Percentiles rank a stretch among this genome's conserved stretches.
Conservation (phyloP, 1,284 basidiomycete genomes). For the Naganishia liquefaciens region DNA sequence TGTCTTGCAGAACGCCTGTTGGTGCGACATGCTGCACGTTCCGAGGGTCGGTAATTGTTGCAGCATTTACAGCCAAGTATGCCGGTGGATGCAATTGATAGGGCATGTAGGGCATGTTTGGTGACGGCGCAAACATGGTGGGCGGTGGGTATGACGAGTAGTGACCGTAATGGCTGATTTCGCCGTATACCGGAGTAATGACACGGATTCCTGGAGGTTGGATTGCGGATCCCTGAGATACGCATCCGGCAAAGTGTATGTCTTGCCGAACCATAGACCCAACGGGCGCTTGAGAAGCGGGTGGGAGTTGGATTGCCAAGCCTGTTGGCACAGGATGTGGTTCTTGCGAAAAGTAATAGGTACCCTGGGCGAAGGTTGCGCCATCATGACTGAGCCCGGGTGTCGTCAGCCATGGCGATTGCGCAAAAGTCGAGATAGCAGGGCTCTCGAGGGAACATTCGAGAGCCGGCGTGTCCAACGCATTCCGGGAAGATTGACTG, state of each 20-base stretch:
- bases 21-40: not conserved
- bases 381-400: conserved; percentile 15
- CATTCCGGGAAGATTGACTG: not conserved
- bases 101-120: conserved; percentile 7
- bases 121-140: conserved; percentile 3
- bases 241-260: not conserved
- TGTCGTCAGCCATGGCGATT: conserved; percentile 27
- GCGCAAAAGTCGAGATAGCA: conserved; percentile 16
- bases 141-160: not conserved
- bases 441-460: conserved; percentile 28
- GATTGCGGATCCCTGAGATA: not conserved
- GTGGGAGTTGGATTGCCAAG: conserved; percentile 10
- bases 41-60: not conserved
- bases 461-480: conserved; percentile 15
- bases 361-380: not conserved
- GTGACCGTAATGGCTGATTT: not conserved
- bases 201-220: not conserved
- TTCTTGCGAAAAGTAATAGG: conserved; percentile 3
- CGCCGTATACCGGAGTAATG: conserved; percentile 2
- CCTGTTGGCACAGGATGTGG: not conserved
- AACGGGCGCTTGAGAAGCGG: not conserved
- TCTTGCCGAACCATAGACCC: conserved; percentile 2
- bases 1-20: not conserved
- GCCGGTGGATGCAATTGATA: conserved; percentile 12
- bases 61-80: conserved; percentile 11